These are phyloP conservation scores for Ustilago hordei DNA, from an alignment of 1,284 basidiomycete genomes.

Conservation along the genomic window DNA sequence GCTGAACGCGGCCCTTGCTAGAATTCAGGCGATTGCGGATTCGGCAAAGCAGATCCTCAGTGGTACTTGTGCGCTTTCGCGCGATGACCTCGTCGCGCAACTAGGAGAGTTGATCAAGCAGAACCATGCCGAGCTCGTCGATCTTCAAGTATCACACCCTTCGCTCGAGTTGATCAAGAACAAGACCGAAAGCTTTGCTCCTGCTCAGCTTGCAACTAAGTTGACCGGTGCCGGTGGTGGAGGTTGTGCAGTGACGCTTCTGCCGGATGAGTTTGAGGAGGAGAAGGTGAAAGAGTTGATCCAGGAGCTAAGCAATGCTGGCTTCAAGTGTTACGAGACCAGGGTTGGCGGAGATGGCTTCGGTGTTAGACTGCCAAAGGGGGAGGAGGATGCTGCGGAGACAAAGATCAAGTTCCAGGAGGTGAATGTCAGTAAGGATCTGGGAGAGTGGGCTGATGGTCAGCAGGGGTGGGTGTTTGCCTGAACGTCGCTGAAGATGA, in stretches of 20 bases:
- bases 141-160: conserved; percentile 93
- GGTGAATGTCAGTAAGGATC: conserved; percentile 19
- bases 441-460: conserved; percentile 32
- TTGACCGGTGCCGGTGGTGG: conserved; percentile 98
- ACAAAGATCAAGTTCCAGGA: conserved; percentile 30
- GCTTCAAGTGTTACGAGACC: conserved; percentile 88
- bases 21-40: conserved; percentile 55
- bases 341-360: conserved; percentile 92
- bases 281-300: conserved; percentile 42
- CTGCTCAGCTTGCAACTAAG: conserved; percentile 81
- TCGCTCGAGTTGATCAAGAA: conserved; percentile 84
- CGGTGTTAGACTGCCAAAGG: conserved; percentile 77
- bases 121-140: conserved; percentile 87
- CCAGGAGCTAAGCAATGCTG: conserved; percentile 70
- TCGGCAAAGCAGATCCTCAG: conserved; percentile 53
- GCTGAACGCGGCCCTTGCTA: conserved; percentile 44
- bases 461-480: conserved; percentile 35
- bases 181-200: conserved; percentile 77
- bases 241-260: conserved; percentile 93
- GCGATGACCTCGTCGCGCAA: conserved; percentile 30
- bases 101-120: conserved; percentile 75
- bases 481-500: not conserved
- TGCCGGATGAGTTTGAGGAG: conserved; percentile 80
- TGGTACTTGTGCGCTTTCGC: conserved; percentile 28
- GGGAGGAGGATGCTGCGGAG: conserved; percentile 29